These are phyloP conservation scores for Zygosaccharomyces sapae DNA, from an alignment of 1,139 yeast species.

Conservation along the genomic window DNA sequence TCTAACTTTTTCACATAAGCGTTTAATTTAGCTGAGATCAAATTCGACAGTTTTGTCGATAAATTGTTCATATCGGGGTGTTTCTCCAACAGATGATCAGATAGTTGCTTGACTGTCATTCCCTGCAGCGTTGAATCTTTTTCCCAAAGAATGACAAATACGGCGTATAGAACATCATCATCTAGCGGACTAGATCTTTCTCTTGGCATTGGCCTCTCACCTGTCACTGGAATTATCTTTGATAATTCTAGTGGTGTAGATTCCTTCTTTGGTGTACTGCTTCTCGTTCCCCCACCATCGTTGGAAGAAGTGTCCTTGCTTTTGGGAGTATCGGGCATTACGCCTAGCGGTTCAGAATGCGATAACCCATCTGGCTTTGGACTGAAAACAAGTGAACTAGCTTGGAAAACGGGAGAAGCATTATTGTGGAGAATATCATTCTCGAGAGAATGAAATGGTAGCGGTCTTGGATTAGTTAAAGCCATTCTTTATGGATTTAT, in stretches of 20 bases:
- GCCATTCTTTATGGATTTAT: constrained; percentile 32
- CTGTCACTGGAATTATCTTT: constrained; percentile 74
- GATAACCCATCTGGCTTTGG: constrained; percentile 16
- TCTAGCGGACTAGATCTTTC: constrained; percentile 62
- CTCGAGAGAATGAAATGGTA: constrained; percentile 32
- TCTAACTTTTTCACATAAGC: constrained; percentile 82
- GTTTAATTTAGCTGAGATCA: constrained; percentile 75
- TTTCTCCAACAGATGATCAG: constrained; percentile 65
- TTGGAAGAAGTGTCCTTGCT: constrained; percentile 14
- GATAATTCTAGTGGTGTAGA: constrained; percentile 65
- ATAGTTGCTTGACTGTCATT: constrained; percentile 80
- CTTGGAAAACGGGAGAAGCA: constrained; percentile 34
- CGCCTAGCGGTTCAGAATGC: constrained; percentile 10
- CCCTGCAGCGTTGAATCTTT: constrained; percentile 65
- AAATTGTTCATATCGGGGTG: constrained; percentile 80
- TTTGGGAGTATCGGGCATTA: constrained; percentile 13
- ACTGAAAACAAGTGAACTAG: constrained; percentile 25
- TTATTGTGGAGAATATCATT: constrained; percentile 32
- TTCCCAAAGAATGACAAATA: constrained; percentile 64
- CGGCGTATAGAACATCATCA: constrained; percentile 71
- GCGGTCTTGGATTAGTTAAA: constrained; percentile 36
- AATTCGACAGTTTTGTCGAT: constrained; percentile 74
- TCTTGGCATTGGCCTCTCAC: constrained; percentile 70
- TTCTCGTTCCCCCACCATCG: constrained; percentile 13
- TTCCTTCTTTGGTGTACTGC: constrained; percentile 16